phyloP scores from a whole-genome alignment of 2,329 filamentous ascomycete species.

The Graphiopsis chlorocephala region DNA sequence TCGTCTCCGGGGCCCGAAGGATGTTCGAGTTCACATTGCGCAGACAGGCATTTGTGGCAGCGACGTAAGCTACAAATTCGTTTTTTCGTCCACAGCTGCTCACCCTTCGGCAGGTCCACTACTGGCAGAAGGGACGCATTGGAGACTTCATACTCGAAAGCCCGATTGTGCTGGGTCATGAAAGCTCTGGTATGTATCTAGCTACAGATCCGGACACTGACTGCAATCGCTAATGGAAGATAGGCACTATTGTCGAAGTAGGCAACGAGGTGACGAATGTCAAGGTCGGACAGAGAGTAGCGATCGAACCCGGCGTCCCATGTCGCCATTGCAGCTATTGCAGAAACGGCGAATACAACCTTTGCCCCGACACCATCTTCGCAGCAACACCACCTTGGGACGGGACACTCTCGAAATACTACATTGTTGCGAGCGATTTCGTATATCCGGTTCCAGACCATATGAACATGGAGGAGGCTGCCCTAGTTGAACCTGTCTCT shows the following conservation, averaged over 20 bases:
- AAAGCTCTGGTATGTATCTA: conserved; percentile 24
- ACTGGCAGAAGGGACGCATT: conserved; percentile 44
- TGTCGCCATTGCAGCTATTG: conserved; percentile 24
- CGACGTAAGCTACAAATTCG: conserved; percentile 24
- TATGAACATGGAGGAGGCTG: conserved; percentile 50
- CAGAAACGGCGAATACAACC: conserved; percentile 23
- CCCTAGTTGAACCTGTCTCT: conserved; percentile 52
- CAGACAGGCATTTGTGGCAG: conserved; percentile 19
- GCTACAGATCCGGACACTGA: no score
- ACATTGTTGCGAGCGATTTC: conserved; percentile 45
- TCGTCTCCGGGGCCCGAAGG: conserved; percentile 1
- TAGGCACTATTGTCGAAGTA: conserved; percentile 25
- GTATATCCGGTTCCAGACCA: conserved; percentile 46
- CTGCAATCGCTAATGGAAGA: background rate
- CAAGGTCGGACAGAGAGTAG: conserved; percentile 30
- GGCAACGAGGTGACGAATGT: conserved; percentile 28
- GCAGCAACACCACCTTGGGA: conserved; percentile 22
- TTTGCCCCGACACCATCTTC: conserved; percentile 24
- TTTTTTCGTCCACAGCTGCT: conserved; percentile 23
- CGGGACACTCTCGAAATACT: conserved; percentile 51
- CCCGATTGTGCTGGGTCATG: conserved; percentile 32
- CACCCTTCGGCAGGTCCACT: conserved; percentile 40
- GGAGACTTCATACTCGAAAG: conserved; percentile 39
- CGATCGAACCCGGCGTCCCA: conserved; percentile 29
- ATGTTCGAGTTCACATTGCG: conserved; percentile 17